These are phyloP conservation scores for Albophoma yamanashiensis DNA, from an alignment of 2,329 filamentous ascomycete species.

Conservation along the genomic window DNA sequence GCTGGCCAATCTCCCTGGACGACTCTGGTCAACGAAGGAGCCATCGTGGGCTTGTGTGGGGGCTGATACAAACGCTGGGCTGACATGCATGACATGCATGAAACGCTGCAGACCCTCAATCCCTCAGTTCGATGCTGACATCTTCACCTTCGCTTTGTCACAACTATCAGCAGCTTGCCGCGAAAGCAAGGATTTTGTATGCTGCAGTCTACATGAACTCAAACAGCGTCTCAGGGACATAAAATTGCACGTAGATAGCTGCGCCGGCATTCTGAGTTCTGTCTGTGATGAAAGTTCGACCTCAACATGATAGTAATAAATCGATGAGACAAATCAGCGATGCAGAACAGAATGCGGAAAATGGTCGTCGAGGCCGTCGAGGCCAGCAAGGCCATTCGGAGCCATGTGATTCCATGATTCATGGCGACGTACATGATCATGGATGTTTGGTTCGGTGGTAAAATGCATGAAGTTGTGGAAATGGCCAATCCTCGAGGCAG, in stretches of 20 bases:
- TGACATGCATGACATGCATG: background rate
- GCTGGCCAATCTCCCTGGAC: background rate
- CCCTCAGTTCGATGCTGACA: background rate
- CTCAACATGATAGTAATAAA: background rate
- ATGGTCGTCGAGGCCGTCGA: background rate
- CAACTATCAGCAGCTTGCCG: background rate
- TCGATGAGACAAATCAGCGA: background rate
- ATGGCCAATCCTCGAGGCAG: background rate
- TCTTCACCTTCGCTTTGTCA: background rate
- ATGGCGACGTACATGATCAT: background rate
- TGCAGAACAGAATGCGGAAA: too few relatives aligned
- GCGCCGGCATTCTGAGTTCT: too few relatives aligned
- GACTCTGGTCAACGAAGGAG: too few relatives aligned
- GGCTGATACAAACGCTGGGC: background rate
- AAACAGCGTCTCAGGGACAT: background rate
- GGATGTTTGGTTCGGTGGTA: background rate
- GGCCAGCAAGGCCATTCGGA: background rate
- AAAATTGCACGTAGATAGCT: too few relatives aligned
- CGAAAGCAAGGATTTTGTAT: background rate
- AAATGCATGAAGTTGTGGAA: background rate
- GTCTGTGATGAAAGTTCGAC: background rate
- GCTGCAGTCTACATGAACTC: background rate
- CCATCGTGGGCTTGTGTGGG: too few relatives aligned
- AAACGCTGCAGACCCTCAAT: background rate
- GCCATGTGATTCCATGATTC: background rate